Evolutionary conservation across 345 rosid genomes (phyloP), one percentile per base, ranked within the genome.

Genomic region (Schrenkiella parvula): DNA sequence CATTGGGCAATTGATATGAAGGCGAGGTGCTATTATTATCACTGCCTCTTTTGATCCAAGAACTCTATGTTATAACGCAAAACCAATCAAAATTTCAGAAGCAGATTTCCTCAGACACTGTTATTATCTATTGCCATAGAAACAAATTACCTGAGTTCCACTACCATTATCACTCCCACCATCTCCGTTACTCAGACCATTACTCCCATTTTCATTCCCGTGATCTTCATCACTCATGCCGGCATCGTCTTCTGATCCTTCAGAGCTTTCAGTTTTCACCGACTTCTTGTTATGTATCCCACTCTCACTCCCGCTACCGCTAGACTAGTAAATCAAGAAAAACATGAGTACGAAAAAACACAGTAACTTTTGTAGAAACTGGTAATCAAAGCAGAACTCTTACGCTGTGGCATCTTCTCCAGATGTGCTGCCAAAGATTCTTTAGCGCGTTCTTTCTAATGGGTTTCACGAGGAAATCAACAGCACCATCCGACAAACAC

Each of bases 341-440:
- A 9, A 0, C 41, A 28, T 15, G 28, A 76, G 53, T 12, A 25
- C 32, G 12, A 4, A 10, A 8, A 14, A 34, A 3, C 51, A 44
- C 34, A 46, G n/a, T 14, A 13, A 31, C 41, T 22, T 54, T 11
- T 25, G 31, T 6, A 28, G 23, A 47, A 61, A 52, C n/a, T 28
- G 18, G 64, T 43, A 46, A 28, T 31, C 54, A 69, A 68, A 60
- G 21, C 22, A 60, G 26, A 59, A 63, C 52, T 79, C 89, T 85
- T 83, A 88, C 93, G 58, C 88, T 86, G 82, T 85, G 89, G 77
- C 88, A 82, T 85, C 86, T 86, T 80, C 89, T 85, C 93, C 96
- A 90, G 80, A 88, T 84, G 76, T 88, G 93, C 82, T 90, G 93
- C 91, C 93, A 90, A 5, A 88, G 88, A 74, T 86, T 90, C 80